A percentile compares a stretch with the other conserved stretches of the same genome.
phyloP scores from a whole-genome alignment of 2,329 filamentous ascomycete genomes.

The Helotiales sp. region DNA sequence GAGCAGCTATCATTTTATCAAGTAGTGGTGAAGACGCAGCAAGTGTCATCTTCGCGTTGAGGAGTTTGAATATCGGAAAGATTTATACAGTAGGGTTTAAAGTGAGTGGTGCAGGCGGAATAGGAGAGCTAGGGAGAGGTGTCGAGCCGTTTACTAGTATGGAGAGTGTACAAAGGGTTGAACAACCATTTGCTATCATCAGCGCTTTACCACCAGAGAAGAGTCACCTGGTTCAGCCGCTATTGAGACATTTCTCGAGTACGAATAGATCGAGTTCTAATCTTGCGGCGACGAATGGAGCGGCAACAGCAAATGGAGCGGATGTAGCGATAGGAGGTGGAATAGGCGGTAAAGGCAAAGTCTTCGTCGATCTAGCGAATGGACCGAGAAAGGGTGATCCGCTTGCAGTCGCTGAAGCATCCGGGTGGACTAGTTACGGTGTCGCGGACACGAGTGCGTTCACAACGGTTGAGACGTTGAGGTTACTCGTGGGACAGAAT shows the following conservation, averaged over 20 bases:
- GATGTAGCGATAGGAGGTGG: no score
- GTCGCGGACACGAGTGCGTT: conserved; percentile 80
- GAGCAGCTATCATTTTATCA: conserved; percentile 74
- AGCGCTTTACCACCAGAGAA: conserved; percentile 79
- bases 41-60: conserved; percentile 75
- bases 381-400: conserved; percentile 67
- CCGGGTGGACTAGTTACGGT: conserved; percentile 78
- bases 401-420: conserved; percentile 66
- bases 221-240: conserved; percentile 73
- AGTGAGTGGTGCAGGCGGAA: conserved; percentile 55
- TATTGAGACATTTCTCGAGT: conserved; percentile 68
- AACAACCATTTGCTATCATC: conserved; percentile 79
- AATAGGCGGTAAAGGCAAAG: conserved; percentile 55
- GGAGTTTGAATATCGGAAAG: conserved; percentile 72
- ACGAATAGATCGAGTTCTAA: conserved; percentile 5
- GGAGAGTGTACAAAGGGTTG: conserved; percentile 77
- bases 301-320: neutral
- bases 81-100: conserved; percentile 85
- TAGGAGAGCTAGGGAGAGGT: conserved; percentile 63
- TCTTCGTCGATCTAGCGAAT: conserved; percentile 77
- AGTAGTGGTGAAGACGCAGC: conserved; percentile 74
- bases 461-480: conserved; percentile 78
- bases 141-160: conserved; percentile 67
- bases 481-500: conserved; percentile 80
- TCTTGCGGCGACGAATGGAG: neutral